Evolutionary conservation across 2,329 filamentous ascomycete species (phyloP).

Genomic region (Zalaria obscura): DNA sequence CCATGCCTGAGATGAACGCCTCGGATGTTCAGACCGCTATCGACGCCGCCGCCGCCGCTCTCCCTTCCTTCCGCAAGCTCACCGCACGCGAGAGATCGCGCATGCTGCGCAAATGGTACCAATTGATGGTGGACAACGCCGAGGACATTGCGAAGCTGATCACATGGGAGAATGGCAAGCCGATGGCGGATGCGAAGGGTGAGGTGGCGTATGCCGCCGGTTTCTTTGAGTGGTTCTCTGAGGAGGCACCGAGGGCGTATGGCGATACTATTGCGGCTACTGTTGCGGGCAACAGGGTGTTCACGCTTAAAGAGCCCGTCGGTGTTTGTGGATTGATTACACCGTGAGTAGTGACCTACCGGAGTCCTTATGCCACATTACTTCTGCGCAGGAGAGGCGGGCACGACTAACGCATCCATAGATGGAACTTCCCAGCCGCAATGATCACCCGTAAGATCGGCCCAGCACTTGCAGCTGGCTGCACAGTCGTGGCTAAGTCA

Average conservation of each 20-base stretch:
- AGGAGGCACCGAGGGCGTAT: conserved; percentile 60
- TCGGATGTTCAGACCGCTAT: conserved; percentile 73
- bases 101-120: conserved; percentile 67
- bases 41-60: conserved; percentile 62
- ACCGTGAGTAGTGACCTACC: conserved; percentile 31
- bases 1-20: conserved; percentile 68
- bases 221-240: conserved; percentile 72
- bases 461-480: conserved; percentile 77
- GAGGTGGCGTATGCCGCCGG: conserved; percentile 60
- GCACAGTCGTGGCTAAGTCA: conserved; percentile 84
- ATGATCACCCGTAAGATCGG: conserved; percentile 34
- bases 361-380: too few relatives aligned
- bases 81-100: conserved; percentile 63
- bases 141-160: conserved; percentile 74
- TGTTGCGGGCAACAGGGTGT: conserved; percentile 57
- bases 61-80: conserved; percentile 54
- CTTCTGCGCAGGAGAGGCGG: too few relatives aligned
- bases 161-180: conserved; percentile 85
- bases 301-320: conserved; percentile 70
- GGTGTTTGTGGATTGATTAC: conserved; percentile 74
- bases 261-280: conserved; percentile 62
- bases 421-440: conserved; percentile 11
- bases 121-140: conserved; percentile 62
- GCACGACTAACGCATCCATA: neutral
- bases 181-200: conserved; percentile 57